Evolutionary conservation across 192 early-diverging fungal genomes (phyloP).

Genomic region (Rhizophagus sp.): DNA sequence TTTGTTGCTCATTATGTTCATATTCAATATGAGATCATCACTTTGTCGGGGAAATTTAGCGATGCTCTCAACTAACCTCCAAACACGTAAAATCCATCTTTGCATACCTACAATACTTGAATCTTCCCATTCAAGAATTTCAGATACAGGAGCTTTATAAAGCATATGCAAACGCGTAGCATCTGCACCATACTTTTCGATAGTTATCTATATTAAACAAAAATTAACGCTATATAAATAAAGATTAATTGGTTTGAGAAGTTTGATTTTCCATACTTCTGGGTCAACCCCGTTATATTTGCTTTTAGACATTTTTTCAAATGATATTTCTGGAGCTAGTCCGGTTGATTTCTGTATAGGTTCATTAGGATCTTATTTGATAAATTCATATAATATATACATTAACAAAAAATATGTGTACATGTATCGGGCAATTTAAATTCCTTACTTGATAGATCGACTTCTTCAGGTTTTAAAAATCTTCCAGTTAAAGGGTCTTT

Average conservation of each 20-base stretch:
- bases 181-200: slow-evolving; percentile 75
- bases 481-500: slow-evolving; percentile 72
- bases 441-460: slow-evolving; percentile 56
- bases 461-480: slow-evolving; percentile 77
- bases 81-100: slow-evolving; percentile 72
- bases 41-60: not conserved
- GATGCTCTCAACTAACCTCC: slow-evolving; percentile 53
- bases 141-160: slow-evolving; percentile 84
- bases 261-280: slow-evolving; percentile 42
- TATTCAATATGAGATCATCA: not conserved
- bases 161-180: slow-evolving; percentile 83
- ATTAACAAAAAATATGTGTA: not conserved
- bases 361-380: slow-evolving; percentile 34
- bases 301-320: slow-evolving; percentile 97
- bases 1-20: slow-evolving; percentile 40
- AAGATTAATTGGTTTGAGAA: not conserved
- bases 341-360: slow-evolving; percentile 68
- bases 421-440: not conserved
- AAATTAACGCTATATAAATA: not conserved
- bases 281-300: slow-evolving; percentile 96
- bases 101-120: slow-evolving; percentile 91
- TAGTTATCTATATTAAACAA: slow-evolving; percentile 44
- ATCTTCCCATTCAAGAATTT: slow-evolving; percentile 91
- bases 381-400: not conserved
- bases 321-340: slow-evolving; percentile 55